Evolutionary conservation across 768 basidiomycete genomes (phyloP), one percentile per base, ranked within the genome.

Genomic region (Leccinum subgranulosum): DNA sequence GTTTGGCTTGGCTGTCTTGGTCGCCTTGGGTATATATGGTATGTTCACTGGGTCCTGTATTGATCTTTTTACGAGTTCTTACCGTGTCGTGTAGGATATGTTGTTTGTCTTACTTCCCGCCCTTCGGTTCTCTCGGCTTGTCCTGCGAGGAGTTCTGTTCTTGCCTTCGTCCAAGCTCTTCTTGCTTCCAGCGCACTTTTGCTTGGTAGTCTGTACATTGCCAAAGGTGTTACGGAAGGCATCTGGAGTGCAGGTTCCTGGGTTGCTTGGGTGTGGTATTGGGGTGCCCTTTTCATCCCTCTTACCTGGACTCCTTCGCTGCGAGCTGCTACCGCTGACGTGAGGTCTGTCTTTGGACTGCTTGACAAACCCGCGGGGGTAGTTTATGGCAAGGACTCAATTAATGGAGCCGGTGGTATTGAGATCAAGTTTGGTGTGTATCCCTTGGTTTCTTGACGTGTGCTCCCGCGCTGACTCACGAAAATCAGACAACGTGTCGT

Each of bases 401-500:
- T 92, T 50, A 80, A 97, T 25, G 75, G 87, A 47, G 81, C 92
- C 8, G 74, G 82, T 17, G 79, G 86, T 52, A 87, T 94, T 4
- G 85, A 88, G 69, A 89, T 98, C 66, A 92, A 92, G 68, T 97
- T 98, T 69, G 87, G 91, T 91, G 52, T 45, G 83, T 74, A 28
- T 46, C 0, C 17, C 4, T 17, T 54, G 25, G 9, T 2, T 31
- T 34, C 17, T 4, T 25, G 19, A n/a, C 45, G n/a, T 25, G 2
- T 21, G 11, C 2, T n/a, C 15, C 33, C 19, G 4, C 10, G 2
- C 58, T 69, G 15, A 62, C 33, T 5, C 6, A 12, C 12, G 4
- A 3, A 14, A 6, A 27, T 55, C 58, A 92, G 89, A 92, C 27
- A 85, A 96, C 64, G 95, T 96, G 62, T 80, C 73, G 63, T 94